Evolutionary conservation across 2,329 filamentous ascomycete genomes (phyloP), one percentile per base, ranked within the genome.

Genomic region (Aureobasidium uvarum): DNA sequence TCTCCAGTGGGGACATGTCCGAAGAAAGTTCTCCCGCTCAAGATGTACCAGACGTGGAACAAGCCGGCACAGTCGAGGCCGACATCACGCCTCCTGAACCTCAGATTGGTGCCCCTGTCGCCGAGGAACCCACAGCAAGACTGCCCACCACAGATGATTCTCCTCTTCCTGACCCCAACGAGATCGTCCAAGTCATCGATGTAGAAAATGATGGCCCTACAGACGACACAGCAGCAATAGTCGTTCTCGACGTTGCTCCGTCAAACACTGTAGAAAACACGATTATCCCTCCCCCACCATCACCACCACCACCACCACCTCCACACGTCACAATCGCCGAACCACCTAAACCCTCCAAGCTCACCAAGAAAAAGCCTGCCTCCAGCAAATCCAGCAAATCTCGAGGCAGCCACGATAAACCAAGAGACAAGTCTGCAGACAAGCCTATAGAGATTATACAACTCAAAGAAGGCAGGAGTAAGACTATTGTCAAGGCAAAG

Each of bases 261-360:
- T 3, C 48, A 4, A 13, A 20, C 5, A 7, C 18, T 8, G 0
- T 8, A 14, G 16, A 7, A 11, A 20, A 62, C 18, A 20, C 2
- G 1, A 39, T 18, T 11, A 18, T 39, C 2, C 6, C 43, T 23
- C 43, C 43, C 5, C 43, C 43, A 25, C 59, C 58, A 11, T 33
- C 58, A 13, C 5, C 28, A 25, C 45, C 58, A 25, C 43, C 43
- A 25, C 59, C 58, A 11, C 45, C 58, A 13, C 5, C 28, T 2
- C 45, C 58, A 3, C 59, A 45, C 11, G 46, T 52, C 5, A 52
- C 36, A 28, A 51, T 52, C 16, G 14, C 45, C 36, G 59, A 62
- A 20, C 59, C 33, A 1, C 8, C 18, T 4, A 62, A 31, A 43
- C 36, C 45, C 6, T 31, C 36, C 14, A 62, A 52, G n/a, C 2